Conservation (phyloP, 1,139 yeast species). For the Protomyces inouyei region DNA sequence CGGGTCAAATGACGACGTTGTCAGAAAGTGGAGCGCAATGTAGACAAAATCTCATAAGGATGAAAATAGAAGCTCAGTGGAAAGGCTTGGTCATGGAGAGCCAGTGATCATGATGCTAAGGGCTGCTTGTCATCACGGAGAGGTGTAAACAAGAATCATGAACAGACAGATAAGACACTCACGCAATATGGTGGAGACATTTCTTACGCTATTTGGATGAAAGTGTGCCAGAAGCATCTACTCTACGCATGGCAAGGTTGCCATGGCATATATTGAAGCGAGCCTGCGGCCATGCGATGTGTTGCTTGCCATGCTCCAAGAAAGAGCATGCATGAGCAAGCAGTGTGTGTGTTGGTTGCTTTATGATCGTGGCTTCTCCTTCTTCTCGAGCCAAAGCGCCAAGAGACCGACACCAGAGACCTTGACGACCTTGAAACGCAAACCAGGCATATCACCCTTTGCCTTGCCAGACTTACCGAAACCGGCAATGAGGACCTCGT, state of each 20-base stretch:
- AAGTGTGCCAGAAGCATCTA: constrained; percentile 32
- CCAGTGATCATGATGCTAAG: no score
- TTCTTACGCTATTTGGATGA: neutral
- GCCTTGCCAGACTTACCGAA: constrained; percentile 99
- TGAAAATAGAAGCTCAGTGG: no score
- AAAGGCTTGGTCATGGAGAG: no score
- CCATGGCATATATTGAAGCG: neutral
- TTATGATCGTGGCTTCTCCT: constrained; percentile 99
- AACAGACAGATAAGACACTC: neutral
- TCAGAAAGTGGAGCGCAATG: no score
- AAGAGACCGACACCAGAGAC: constrained; percentile 99
- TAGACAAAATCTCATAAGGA: no score
- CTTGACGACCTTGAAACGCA: constrained; percentile 91
- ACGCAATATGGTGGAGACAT: neutral
- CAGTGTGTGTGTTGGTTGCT: constrained; percentile 29
- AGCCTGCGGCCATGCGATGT: neutral
- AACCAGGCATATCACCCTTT: constrained; percentile 60
- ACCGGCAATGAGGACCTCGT: constrained; percentile 99
- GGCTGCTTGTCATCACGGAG: no score
- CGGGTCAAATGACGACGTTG: no score
- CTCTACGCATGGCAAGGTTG: neutral
- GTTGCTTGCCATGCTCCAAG: neutral
- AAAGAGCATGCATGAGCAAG: no score
- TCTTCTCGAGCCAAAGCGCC: constrained; percentile 99
- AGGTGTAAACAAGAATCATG: no score